phyloP scores from a whole-genome alignment of 179 eudicot genomes.

The Gypsophila paniculata region DNA sequence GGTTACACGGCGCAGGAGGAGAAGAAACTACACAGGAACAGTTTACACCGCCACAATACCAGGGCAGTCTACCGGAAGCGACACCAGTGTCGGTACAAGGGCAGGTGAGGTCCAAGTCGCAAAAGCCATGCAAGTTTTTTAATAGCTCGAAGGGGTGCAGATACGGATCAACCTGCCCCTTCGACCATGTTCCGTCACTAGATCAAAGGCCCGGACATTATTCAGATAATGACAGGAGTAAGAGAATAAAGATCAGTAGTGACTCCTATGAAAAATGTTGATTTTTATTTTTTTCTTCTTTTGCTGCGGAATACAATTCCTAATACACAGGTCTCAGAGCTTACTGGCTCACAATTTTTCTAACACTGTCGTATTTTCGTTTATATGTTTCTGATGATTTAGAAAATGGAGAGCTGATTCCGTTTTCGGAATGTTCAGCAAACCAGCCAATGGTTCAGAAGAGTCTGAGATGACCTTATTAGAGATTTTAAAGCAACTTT shows the following conservation, averaged over 20 bases:
- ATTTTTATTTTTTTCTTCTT: not conserved
- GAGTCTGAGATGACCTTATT: not conserved
- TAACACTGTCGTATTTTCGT: not conserved
- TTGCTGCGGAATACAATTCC: not conserved
- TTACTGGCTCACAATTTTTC: not conserved
- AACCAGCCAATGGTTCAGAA: not conserved
- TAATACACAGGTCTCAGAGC: constrained; percentile 16
- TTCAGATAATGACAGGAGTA: constrained; percentile 31
- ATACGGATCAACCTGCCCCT: constrained; percentile 46
- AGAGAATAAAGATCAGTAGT: constrained; percentile 42
- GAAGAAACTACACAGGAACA: constrained; percentile 21
- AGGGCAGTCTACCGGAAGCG: constrained; percentile 8
- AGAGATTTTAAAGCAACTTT: not conserved
- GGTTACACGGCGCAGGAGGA: constrained; percentile 45
- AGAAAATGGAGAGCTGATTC: not conserved
- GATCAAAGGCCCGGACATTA: constrained; percentile 30
- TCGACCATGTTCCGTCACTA: constrained; percentile 31
- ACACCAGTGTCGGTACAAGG: constrained; percentile 12
- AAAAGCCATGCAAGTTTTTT: constrained; percentile 39
- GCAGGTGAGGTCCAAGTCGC: constrained; percentile 18
- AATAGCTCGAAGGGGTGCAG: constrained; percentile 44
- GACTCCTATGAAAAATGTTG: constrained; percentile 22
- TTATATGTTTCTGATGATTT: not conserved
- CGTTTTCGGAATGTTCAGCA: not conserved
- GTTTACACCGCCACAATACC: not conserved